Evolutionary conservation across 2,329 filamentous ascomycete species (phyloP).

Genomic region (Colletotrichum gigasporum): DNA sequence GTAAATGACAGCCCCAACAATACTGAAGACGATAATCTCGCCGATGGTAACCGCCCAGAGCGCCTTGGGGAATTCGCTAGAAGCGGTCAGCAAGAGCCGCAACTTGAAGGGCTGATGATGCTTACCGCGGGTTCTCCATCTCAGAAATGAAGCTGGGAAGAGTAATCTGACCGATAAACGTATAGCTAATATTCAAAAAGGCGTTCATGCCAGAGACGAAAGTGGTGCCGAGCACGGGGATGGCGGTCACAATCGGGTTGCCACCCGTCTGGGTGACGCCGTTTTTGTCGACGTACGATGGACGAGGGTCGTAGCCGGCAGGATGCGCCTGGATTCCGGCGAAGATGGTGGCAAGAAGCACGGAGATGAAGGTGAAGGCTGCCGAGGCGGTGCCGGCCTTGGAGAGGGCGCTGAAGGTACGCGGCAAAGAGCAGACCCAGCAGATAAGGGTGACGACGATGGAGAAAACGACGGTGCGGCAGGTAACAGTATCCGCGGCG

Average conservation of each 20-base stretch:
- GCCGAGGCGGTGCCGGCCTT: slow-evolving; percentile 83
- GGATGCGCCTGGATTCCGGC: slow-evolving; percentile 80
- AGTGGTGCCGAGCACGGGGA: slow-evolving; percentile 75
- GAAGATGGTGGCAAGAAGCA: slow-evolving; percentile 85
- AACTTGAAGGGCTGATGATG: not conserved
- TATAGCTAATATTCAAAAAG: slow-evolving; percentile 95
- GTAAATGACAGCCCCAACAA: slow-evolving; percentile 84
- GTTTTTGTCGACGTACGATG: slow-evolving; percentile 44
- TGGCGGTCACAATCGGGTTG: slow-evolving; percentile 72
- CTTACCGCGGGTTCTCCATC: slow-evolving; percentile 74
- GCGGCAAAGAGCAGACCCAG: slow-evolving; percentile 81
- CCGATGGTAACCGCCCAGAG: slow-evolving; percentile 90
- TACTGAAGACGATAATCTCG: slow-evolving; percentile 85
- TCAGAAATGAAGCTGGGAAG: slow-evolving; percentile 95
- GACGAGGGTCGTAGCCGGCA: slow-evolving; percentile 67
- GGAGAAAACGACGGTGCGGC: slow-evolving; percentile 83
- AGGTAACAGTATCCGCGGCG: slow-evolving; percentile 67
- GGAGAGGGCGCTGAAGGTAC: slow-evolving; percentile 84
- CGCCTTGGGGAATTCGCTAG: slow-evolving; percentile 88
- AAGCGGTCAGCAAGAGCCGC: slow-evolving; percentile 52
- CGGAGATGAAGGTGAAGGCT: slow-evolving; percentile 89
- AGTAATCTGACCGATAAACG: slow-evolving; percentile 95
- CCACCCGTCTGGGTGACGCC: slow-evolving; percentile 54
- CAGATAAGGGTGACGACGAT: slow-evolving; percentile 79
- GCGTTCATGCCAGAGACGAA: slow-evolving; percentile 87